Conservation (phyloP, 2,329 filamentous ascomycete species). For the Colletotrichum lupini region DNA sequence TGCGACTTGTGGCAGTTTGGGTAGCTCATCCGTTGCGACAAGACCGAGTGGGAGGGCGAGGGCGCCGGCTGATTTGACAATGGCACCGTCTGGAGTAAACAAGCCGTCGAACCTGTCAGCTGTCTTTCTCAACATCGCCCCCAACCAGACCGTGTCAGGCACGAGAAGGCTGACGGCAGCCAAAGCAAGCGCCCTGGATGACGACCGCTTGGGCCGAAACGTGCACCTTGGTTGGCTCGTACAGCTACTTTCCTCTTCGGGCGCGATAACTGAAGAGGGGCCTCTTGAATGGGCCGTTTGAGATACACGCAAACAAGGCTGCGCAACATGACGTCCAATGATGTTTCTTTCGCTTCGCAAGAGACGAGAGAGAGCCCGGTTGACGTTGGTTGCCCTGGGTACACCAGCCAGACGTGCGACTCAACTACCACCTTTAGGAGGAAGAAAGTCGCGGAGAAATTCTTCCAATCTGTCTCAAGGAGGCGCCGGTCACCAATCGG, state of each 20-base stretch:
- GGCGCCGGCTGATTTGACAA: constrained; percentile 47
- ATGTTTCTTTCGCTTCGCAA: constrained; percentile 9
- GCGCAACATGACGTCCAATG: constrained; percentile 21
- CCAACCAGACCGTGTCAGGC: constrained; percentile 36
- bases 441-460: constrained; percentile 28
- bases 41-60: constrained; percentile 43
- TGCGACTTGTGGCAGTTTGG: constrained; percentile 12
- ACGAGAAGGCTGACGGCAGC: constrained; percentile 43
- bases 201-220: constrained; percentile 28
- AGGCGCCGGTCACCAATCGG: constrained; percentile 26
- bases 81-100: constrained; percentile 38
- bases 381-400: neutral
- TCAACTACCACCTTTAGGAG: neutral
- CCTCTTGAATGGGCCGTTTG: neutral
- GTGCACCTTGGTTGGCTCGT: constrained; percentile 21
- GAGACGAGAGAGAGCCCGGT: neutral
- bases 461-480: constrained; percentile 28
- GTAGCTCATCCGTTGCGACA: constrained; percentile 38
- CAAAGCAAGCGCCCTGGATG: constrained; percentile 34
- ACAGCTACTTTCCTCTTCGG: constrained; percentile 2
- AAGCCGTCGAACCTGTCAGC: constrained; percentile 28
- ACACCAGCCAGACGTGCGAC: constrained; percentile 7
- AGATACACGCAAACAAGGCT: constrained; percentile 30
- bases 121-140: constrained; percentile 19
- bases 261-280: neutral